These are phyloP conservation scores for Neurospora crassa DNA, from an alignment of 2,329 filamentous ascomycete species.

Conservation along the genomic window DNA sequence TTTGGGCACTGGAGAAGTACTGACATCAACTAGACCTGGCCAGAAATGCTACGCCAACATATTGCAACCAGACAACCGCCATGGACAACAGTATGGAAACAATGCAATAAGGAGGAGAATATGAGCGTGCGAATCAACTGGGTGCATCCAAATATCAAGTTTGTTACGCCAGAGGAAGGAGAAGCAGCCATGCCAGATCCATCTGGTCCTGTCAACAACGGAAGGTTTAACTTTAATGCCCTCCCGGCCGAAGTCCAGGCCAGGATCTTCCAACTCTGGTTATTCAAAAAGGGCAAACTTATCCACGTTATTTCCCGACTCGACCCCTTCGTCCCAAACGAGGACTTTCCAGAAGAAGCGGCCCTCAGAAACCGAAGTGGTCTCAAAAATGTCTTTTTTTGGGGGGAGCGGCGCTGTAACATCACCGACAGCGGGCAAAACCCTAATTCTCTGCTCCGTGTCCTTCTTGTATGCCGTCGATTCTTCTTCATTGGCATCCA, in stretches of 20 bases:
- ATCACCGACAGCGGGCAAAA: constrained; percentile 24
- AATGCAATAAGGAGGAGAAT: constrained; percentile 26
- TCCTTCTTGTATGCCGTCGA: constrained; percentile 30
- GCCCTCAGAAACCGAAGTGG: constrained; percentile 8
- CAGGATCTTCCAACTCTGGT: constrained; percentile 26
- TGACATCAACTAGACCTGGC: not conserved
- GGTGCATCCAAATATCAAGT: constrained; percentile 22
- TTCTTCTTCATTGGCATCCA: constrained; percentile 32
- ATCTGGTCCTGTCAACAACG: no score
- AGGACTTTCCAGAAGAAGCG: constrained; percentile 2
- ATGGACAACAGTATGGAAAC: not conserved
- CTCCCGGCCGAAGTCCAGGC: constrained; percentile 24
- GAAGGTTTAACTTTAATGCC: constrained; percentile 15
- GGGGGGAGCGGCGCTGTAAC: constrained; percentile 22
- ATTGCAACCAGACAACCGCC: not conserved
- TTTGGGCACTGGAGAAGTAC: not conserved
- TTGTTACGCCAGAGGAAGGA: constrained; percentile 7
- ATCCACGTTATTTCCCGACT: constrained; percentile 37
- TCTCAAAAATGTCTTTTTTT: constrained; percentile 31
- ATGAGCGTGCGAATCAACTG: constrained; percentile 15
- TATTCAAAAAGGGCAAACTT: constrained; percentile 25
- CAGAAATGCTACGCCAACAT: not conserved
- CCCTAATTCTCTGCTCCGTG: constrained; percentile 27
- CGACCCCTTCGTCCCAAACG: constrained; percentile 22
- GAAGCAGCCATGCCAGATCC: not conserved